Percentiles rank a stretch among this genome's conserved stretches.
Evolutionary conservation across 495 filamentous ascomycete species (phyloP).

Genomic region (Penicillium alfredii): DNA sequence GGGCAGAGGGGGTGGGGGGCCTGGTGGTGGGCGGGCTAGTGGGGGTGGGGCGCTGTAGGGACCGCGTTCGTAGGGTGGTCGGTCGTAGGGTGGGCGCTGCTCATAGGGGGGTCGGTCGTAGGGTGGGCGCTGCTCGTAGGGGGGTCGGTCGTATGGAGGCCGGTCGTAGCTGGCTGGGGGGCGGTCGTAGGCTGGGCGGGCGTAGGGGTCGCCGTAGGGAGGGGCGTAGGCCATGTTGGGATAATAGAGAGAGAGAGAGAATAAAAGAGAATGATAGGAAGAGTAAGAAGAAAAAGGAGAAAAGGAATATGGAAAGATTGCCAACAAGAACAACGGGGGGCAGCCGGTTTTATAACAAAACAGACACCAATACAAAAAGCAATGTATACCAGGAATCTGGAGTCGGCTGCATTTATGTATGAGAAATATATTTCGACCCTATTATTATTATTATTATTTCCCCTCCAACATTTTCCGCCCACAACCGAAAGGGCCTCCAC

Average conservation of each 20-base stretch:
- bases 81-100: conserved; percentile 12
- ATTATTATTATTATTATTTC: too few relatives aligned
- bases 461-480: conserved; percentile 6
- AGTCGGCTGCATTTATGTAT: too few relatives aligned
- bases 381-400: too few relatives aligned
- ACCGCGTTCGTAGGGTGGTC: conserved; percentile 11
- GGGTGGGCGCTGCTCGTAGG: conserved; percentile 12
- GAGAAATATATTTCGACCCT: too few relatives aligned
- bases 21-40: conserved; percentile 26
- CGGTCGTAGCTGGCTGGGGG: conserved; percentile 9
- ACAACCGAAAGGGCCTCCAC: conserved; percentile 9
- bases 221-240: conserved; percentile 20
- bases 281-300: conserved; percentile 2
- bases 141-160: conserved; percentile 12
- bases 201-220: conserved; percentile 19
- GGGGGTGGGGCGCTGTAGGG: conserved; percentile 20
- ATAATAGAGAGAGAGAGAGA: conserved; percentile 11
- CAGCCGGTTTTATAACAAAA: not conserved
- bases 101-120: conserved; percentile 11
- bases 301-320: conserved; percentile 3
- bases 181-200: conserved; percentile 15
- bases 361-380: too few relatives aligned
- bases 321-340: conserved; percentile 1
- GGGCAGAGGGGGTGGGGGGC: conserved; percentile 47
- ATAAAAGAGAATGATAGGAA: not conserved